Evolutionary conservation across 768 basidiomycete genomes (phyloP).

Genomic region (Mycena belliarum): DNA sequence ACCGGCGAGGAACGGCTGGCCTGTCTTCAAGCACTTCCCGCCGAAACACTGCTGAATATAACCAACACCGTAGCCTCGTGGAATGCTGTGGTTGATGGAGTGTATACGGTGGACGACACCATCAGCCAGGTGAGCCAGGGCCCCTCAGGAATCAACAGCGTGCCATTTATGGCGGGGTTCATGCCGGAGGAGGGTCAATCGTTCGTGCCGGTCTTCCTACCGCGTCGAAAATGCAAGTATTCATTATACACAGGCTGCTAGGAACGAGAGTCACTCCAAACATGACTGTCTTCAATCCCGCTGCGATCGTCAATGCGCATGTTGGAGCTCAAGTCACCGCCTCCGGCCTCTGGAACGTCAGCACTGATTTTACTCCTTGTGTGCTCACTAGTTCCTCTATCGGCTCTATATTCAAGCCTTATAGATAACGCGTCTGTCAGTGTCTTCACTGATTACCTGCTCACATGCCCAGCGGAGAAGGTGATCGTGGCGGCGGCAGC

Average conservation of each 20-base stretch:
- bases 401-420: background rate
- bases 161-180: slow-evolving; percentile 20
- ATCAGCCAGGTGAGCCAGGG: slow-evolving; percentile 17
- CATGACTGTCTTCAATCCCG: slow-evolving; percentile 16
- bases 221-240: background rate
- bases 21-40: slow-evolving; percentile 21
- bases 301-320: slow-evolving; percentile 1
- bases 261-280: slow-evolving; percentile 15
- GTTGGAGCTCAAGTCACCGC: slow-evolving; percentile 6
- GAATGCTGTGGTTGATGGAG: slow-evolving; percentile 16
- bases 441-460: slow-evolving; percentile 11
- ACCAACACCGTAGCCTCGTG: slow-evolving; percentile 15
- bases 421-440: slow-evolving; percentile 20
- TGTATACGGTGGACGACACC: slow-evolving; percentile 13
- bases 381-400: background rate
- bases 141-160: slow-evolving; percentile 18
- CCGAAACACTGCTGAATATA: slow-evolving; percentile 18
- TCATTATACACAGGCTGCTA: slow-evolving; percentile 3
- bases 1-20: slow-evolving; percentile 14
- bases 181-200: slow-evolving; percentile 25
- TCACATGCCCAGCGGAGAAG: slow-evolving; percentile 20
- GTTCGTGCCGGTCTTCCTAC: background rate
- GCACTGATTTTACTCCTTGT: slow-evolving; percentile 15
- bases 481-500: slow-evolving; percentile 15
- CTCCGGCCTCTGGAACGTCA: slow-evolving; percentile 20